These are phyloP conservation scores for Jacaranda copaia DNA, from an alignment of 257 asterid genomes.

Conservation along the genomic window DNA sequence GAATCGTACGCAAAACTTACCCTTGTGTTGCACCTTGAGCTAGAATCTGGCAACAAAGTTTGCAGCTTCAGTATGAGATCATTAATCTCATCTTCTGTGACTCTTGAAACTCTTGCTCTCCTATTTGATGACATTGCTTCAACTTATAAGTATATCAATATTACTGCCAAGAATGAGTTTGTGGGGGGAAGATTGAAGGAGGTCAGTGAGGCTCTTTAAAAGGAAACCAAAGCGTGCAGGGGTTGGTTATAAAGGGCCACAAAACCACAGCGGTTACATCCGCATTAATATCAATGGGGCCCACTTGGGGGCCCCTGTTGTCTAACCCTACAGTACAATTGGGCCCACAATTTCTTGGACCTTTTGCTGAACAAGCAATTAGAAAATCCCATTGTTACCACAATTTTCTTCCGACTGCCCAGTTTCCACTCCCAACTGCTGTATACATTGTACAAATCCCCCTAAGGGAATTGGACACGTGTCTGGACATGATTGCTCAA, in stretches of 20 bases:
- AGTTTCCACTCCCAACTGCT: slow-evolving; percentile 31
- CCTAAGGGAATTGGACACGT: background rate
- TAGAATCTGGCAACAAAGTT: slow-evolving; percentile 56
- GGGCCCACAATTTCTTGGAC: slow-evolving; percentile 45
- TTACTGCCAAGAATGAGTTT: slow-evolving; percentile 13
- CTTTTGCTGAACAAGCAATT: slow-evolving; percentile 34
- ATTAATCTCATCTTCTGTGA: slow-evolving; percentile 67
- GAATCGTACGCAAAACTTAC: slow-evolving; percentile 33
- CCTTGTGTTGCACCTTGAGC: slow-evolving; percentile 48
- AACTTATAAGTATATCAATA: background rate
- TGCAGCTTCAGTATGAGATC: slow-evolving; percentile 65
- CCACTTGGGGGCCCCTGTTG: slow-evolving; percentile 33
- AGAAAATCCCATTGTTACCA: slow-evolving; percentile 15
- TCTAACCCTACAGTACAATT: slow-evolving; percentile 28
- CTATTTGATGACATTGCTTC: slow-evolving; percentile 55
- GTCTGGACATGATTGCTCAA: background rate
- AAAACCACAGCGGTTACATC: slow-evolving; percentile 22
- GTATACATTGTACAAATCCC: background rate
- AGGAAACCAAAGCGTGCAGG: slow-evolving; percentile 37
- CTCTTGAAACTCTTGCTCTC: slow-evolving; percentile 51
- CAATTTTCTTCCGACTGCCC: background rate
- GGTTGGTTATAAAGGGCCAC: slow-evolving; percentile 42
- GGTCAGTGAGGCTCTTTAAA: slow-evolving; percentile 48
- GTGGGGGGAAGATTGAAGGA: slow-evolving; percentile 34
- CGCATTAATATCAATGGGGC: slow-evolving; percentile 35